phyloP scores from a whole-genome alignment of 192 early-diverging fungal species.

The Coemansia sp. region DNA sequence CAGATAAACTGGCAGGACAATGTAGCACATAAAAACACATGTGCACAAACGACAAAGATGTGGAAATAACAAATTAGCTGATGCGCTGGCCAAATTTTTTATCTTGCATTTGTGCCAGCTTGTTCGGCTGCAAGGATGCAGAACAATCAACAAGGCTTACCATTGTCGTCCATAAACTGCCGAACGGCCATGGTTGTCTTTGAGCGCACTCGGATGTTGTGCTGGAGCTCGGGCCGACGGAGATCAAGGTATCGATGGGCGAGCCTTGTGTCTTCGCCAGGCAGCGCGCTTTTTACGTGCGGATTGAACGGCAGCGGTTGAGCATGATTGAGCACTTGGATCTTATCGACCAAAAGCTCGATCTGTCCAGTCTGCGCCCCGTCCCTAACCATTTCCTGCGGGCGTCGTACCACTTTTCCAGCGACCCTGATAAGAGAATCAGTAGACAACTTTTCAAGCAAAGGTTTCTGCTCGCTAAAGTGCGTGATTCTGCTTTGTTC shows the following conservation, averaged over 20 bases:
- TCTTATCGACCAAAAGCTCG: constrained; percentile 64
- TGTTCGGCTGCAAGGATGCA: neutral
- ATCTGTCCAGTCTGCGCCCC: constrained; percentile 60
- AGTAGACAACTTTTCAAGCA: constrained; percentile 50
- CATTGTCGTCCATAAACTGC: constrained; percentile 65
- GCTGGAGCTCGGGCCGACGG: constrained; percentile 71
- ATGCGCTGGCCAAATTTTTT: too few species aligned
- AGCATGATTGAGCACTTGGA: constrained; percentile 71
- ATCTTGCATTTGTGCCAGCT: too few species aligned
- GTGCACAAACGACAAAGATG: neutral
- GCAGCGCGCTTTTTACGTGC: constrained; percentile 31
- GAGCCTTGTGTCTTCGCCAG: constrained; percentile 75
- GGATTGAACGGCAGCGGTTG: constrained; percentile 35
- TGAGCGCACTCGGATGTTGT: constrained; percentile 72
- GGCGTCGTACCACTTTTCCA: constrained; percentile 65
- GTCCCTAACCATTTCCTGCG: constrained; percentile 43
- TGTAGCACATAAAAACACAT: neutral
- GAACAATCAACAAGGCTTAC: constrained; percentile 31
- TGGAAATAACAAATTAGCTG: too few species aligned
- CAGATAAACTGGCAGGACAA: constrained; percentile 6
- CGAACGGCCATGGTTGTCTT: constrained; percentile 65
- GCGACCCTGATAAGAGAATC: constrained; percentile 74
- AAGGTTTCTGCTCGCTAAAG: constrained; percentile 26
- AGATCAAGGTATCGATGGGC: constrained; percentile 80
- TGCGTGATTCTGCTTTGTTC: constrained; percentile 52